Conservation (phyloP, 257 asterid species). For the Cynanchum wilfordii region DNA sequence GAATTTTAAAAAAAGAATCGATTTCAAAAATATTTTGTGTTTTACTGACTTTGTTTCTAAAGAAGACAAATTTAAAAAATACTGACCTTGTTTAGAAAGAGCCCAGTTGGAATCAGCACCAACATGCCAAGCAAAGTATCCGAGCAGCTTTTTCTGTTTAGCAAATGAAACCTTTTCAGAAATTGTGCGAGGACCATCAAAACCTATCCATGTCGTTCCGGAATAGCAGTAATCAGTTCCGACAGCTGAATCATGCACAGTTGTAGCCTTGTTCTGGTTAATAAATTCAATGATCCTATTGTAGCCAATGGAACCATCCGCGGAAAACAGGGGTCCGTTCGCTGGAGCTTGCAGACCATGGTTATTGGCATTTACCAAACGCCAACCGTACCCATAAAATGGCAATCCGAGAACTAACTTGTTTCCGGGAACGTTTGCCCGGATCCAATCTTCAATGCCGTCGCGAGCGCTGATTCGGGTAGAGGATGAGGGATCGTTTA, state of each 20-base stretch:
- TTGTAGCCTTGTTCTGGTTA: slow-evolving; percentile 14
- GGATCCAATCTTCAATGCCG: slow-evolving; percentile 31
- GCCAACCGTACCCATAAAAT: slow-evolving; percentile 48
- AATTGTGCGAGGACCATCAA: slow-evolving; percentile 33
- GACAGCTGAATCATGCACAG: slow-evolving; percentile 21
- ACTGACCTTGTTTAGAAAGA: slow-evolving; percentile 48
- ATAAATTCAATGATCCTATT: slow-evolving; percentile 26
- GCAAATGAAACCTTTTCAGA: slow-evolving; percentile 36
- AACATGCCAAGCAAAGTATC: slow-evolving; percentile 52
- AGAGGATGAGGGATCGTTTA: slow-evolving; percentile 28
- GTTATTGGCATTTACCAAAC: slow-evolving; percentile 26
- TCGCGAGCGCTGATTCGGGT: slow-evolving; percentile 28
- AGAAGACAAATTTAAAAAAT: too few relatives aligned
- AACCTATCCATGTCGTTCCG: slow-evolving; percentile 47
- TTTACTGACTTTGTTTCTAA: slow-evolving; percentile 33
- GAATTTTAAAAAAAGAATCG: too few relatives aligned
- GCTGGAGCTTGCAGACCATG: slow-evolving; percentile 44
- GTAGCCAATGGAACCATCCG: slow-evolving; percentile 25
- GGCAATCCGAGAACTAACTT: slow-evolving; percentile 45
- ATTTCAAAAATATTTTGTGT: too few relatives aligned
- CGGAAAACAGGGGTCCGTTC: slow-evolving; percentile 17
- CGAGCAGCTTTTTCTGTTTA: slow-evolving; percentile 39
- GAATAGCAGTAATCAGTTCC: slow-evolving; percentile 40
- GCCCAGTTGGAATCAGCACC: slow-evolving; percentile 36
- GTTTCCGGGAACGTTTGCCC: slow-evolving; percentile 26